Conservation (phyloP, 2,329 filamentous ascomycete genomes). For the Fusarium irregulare region DNA sequence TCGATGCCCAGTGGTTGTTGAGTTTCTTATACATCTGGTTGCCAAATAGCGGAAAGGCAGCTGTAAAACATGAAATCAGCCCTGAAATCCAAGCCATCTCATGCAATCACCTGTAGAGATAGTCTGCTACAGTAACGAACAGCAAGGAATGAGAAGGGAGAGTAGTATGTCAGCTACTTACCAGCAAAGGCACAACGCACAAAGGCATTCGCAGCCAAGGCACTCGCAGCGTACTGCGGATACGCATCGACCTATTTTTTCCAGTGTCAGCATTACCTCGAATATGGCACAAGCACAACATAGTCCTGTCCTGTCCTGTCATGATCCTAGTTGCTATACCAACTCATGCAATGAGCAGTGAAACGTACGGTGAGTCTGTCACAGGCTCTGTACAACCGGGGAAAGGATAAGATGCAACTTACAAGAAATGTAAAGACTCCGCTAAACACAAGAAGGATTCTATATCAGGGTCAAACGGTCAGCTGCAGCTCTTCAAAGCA, state of each 20-base stretch:
- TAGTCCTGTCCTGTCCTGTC: background rate
- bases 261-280: slow-evolving; percentile 35
- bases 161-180: slow-evolving; percentile 49
- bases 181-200: slow-evolving; percentile 80
- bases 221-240: slow-evolving; percentile 78
- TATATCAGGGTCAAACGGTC: slow-evolving; percentile 52
- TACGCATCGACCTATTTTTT: slow-evolving; percentile 74
- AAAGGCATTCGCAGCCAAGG: slow-evolving; percentile 86
- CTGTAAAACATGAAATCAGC: slow-evolving; percentile 52
- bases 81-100: background rate
- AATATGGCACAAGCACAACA: slow-evolving; percentile 29
- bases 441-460: slow-evolving; percentile 80
- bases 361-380: slow-evolving; percentile 25
- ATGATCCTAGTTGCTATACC: slow-evolving; percentile 7
- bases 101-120: background rate
- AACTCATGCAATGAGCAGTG: slow-evolving; percentile 12
- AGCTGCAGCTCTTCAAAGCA: slow-evolving; percentile 39
- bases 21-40: slow-evolving; percentile 77
- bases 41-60: slow-evolving; percentile 81
- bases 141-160: background rate
- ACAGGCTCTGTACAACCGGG: slow-evolving; percentile 12
- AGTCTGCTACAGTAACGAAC: slow-evolving; percentile 17
- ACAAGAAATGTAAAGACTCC: slow-evolving; percentile 92
- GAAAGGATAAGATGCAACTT: slow-evolving; percentile 47
- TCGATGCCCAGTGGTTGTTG: slow-evolving; percentile 77